Evolutionary conservation across 805 yeast species (phyloP), one percentile per base, ranked within the genome.

Genomic region (Suhomyces sp.): DNA sequence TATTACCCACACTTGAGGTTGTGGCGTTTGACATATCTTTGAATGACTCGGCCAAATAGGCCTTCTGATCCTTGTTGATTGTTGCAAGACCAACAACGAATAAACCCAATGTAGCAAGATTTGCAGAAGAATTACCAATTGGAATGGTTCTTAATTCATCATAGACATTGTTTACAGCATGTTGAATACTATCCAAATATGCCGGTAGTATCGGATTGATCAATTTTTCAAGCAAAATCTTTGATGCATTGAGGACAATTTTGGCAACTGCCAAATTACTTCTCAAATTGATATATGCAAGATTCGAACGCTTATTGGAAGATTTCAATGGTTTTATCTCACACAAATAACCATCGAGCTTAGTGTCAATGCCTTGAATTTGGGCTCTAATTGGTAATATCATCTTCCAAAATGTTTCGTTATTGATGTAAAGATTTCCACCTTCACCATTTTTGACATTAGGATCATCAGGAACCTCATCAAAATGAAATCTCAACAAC

Each of bases 401-500:
- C 17, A 34, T 25, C 15, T 28, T 29, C 46, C 46, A 42, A 25
- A 39, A 42, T 21, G 18, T 33, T 24, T 30, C 33, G 15, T 36
- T 33, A 24, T 36, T 28, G 15, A 42, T 39, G 16, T 33, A 39
- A 14, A 11, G 22, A 21, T 31, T 23, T 5, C 38, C 38, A 28
- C 33, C 28, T 6, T 14, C 14, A n/a, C 17, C 13, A 5, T 36
- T 22, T 4, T 18, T 22, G 11, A 14, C 28, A 8, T 12, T 17
- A 8, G 15, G 7, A 12, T 15, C 26, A 5, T 22, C 26, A 10
- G 16, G 23, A 4, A 14, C 30, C 13, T 20, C 18, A 4, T 45
- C 40, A 16, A 43, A 47, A 14, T 39, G 43, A 10, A 38, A 27
- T 17, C 60, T 38, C n/a, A 63, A 45, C 11, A 69, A 39, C 65